These are phyloP conservation scores for Camellia granthamiana DNA, from an alignment of 148 eudicot species.

Conservation along the genomic window DNA sequence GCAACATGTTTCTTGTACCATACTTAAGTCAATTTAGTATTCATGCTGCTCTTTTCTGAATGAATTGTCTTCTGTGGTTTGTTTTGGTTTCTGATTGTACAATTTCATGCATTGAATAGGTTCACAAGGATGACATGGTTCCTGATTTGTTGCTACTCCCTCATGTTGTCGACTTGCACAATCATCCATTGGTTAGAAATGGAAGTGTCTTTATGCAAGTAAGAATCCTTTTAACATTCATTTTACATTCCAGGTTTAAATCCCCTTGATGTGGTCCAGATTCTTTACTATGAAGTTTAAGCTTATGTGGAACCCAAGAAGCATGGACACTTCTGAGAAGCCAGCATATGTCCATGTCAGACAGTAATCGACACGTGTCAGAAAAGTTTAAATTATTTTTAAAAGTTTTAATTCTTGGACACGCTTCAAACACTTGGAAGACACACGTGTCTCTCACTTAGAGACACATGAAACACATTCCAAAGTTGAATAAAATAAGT, in stretches of 20 bases:
- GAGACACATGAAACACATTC: too few relatives aligned
- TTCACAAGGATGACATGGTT: conserved; percentile 70
- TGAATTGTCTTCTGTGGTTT: neutral
- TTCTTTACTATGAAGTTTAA: neutral
- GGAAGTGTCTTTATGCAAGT: conserved; percentile 92
- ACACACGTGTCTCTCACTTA: too few relatives aligned
- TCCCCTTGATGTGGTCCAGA: neutral
- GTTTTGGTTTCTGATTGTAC: neutral
- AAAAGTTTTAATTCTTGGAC: too few relatives aligned
- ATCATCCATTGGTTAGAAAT: conserved; percentile 69
- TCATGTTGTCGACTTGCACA: conserved; percentile 74
- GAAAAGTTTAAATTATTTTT: too few relatives aligned
- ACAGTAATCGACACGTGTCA: too few relatives aligned
- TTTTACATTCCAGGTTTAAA: neutral
- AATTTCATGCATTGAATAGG: conserved; percentile 41
- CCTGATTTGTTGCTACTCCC: conserved; percentile 85
- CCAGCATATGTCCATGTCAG: too few relatives aligned
- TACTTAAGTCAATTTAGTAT: neutral
- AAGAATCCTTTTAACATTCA: conserved; percentile 14
- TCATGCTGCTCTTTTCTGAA: conserved; percentile 5
- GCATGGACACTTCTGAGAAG: too few relatives aligned
- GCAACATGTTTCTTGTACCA: neutral
- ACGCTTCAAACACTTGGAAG: too few relatives aligned
- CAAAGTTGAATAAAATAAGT: too few relatives aligned
- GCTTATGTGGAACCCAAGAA: neutral